Evolutionary conservation across 2,329 filamentous ascomycete species (phyloP), one percentile per base, ranked within the genome.

Genomic region (Sporothrix luriei): DNA sequence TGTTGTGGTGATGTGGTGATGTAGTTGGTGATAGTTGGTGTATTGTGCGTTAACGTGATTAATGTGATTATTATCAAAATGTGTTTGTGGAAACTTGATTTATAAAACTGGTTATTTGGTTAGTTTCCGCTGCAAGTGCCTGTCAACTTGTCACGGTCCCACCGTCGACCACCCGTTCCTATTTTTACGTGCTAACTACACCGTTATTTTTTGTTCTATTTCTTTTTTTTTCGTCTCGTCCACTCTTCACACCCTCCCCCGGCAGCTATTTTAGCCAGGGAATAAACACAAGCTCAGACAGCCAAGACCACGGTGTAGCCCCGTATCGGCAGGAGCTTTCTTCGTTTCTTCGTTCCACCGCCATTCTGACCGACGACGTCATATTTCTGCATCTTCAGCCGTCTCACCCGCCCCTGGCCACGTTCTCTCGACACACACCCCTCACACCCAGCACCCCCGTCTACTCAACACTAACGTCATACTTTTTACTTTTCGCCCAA

Each of bases 41-140:
- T 57, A 16, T 38, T 55, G 26, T 29, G 52, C 38, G 14, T 11
- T 38, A 14, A 16, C 13, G 6, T 57, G 29, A n/a, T n/a, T n/a
- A n/a, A n/a, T n/a, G n/a, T n/a, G n/a, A 33, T 33, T 33, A 33
- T 33, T 7, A 7, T 33, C 33, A 33, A 33, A 7, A 33, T 6
- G 26, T 48, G 43, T 49, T 16, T 49, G 24, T 48, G 43, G 24
- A 49, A 16, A n/a, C 49, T 40, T 66, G 62, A 11, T 66, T 66
- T 52, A 66, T 40, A 66, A 65, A 66, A 51, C 48, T 66, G 46
- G 62, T 52, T 49, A 24, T 13, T 11, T 33, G 14, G 24, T 3
- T 29, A 5, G 21, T 54, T 57, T 57, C 26, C 54, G 14, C 21
- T 29, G 51, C 11, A 19, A 19, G 9, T 38, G n/a, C 54, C 33